phyloP scores from a whole-genome alignment of 768 basidiomycete genomes.

The Hygrocybe coccinea region DNA sequence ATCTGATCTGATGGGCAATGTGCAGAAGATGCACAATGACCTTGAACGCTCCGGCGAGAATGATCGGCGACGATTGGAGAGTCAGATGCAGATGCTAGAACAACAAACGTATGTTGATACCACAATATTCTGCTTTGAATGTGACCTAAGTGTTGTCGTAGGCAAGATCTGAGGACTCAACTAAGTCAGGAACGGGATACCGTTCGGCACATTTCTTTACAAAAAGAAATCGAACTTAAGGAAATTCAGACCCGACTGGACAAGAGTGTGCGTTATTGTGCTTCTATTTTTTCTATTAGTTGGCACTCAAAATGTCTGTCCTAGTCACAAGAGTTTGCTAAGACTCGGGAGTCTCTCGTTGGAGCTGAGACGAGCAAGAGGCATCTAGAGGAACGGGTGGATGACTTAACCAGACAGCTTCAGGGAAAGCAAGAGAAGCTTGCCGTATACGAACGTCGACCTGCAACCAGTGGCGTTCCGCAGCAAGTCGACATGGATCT shows the following conservation, averaged over 20 bases:
- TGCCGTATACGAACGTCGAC: conserved; percentile 75
- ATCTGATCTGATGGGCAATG: conserved; percentile 81
- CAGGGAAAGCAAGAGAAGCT: conserved; percentile 82
- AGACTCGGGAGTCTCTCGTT: conserved; percentile 64
- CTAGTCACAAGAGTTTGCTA: conserved; percentile 60
- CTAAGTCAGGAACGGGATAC: conserved; percentile 71
- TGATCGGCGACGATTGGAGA: conserved; percentile 76
- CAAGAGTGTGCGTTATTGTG: conserved; percentile 48
- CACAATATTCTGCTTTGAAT: background rate
- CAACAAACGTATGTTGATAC: conserved; percentile 58
- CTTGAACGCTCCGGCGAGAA: conserved; percentile 79
- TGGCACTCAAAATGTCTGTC: conserved; percentile 12
- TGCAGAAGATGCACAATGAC: conserved; percentile 88
- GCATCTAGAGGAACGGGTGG: conserved; percentile 69
- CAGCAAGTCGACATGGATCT: conserved; percentile 41
- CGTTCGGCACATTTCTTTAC: conserved; percentile 65
- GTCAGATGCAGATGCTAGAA: conserved; percentile 72
- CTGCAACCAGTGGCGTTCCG: conserved; percentile 30
- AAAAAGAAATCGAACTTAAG: conserved; percentile 76
- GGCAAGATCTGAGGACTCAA: conserved; percentile 69
- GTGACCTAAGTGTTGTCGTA: conserved; percentile 26
- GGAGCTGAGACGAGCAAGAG: conserved; percentile 74
- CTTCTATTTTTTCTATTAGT: background rate
- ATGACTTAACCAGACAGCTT: conserved; percentile 55
- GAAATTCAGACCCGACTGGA: conserved; percentile 72